Evolutionary conservation across 768 basidiomycete species (phyloP).

Genomic region (Boletus huronensis): DNA sequence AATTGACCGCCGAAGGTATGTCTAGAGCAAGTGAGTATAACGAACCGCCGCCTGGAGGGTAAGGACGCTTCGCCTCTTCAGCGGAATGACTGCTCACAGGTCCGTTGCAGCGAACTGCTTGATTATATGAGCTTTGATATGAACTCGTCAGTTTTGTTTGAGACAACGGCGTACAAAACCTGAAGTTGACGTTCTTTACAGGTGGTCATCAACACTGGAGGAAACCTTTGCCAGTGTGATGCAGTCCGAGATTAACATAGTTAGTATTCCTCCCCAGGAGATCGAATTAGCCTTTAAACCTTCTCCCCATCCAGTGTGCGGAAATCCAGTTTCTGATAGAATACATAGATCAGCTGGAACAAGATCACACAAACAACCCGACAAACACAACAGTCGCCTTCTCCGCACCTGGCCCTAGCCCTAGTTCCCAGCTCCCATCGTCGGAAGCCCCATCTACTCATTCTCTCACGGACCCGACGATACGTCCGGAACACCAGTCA

Average conservation of each 20-base stretch:
- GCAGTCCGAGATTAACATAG: background rate
- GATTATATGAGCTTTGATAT: background rate
- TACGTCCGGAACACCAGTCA: background rate
- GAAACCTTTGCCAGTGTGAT: background rate
- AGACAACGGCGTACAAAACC: background rate
- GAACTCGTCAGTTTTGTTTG: slow-evolving; percentile 1
- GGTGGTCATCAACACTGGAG: background rate
- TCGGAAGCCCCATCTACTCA: background rate
- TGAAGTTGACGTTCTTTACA: background rate
- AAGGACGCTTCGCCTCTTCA: background rate
- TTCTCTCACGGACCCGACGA: background rate
- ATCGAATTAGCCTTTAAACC: background rate
- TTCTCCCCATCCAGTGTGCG: background rate
- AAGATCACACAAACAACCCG: no score
- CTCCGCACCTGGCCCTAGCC: background rate
- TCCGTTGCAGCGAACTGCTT: background rate
- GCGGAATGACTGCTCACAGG: background rate
- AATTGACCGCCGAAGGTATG: background rate
- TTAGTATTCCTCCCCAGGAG: background rate
- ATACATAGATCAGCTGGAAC: background rate
- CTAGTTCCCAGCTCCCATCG: background rate
- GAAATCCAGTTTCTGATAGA: background rate
- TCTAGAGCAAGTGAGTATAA: background rate
- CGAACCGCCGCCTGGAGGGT: background rate
- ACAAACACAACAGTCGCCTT: background rate